A percentile compares a stretch with the other conserved stretches of the same genome.
phyloP scores from a whole-genome alignment of 2,329 filamentous ascomycete genomes.

The Microdochium bolleyi region DNA sequence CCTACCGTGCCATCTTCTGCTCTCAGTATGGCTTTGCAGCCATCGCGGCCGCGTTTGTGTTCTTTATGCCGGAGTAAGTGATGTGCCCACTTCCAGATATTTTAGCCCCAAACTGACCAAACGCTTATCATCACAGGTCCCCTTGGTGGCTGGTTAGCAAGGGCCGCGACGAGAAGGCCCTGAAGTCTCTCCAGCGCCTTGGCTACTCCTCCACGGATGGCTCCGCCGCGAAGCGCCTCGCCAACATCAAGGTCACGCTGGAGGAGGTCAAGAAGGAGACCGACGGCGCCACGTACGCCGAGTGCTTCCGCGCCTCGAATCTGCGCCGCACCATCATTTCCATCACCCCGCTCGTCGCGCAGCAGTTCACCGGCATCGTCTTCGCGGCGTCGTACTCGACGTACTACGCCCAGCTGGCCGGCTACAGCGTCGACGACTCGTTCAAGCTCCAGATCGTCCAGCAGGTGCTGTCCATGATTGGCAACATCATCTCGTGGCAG shows the following conservation, averaged over 20 bases:
- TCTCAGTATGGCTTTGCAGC: slow-evolving; percentile 42
- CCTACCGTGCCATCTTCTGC: slow-evolving; percentile 38
- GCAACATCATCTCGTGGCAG: slow-evolving; percentile 2
- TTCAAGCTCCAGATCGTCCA: slow-evolving; percentile 13
- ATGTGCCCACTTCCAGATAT: not conserved
- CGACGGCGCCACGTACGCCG: slow-evolving; percentile 20
- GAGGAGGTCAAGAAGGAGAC: slow-evolving; percentile 29
- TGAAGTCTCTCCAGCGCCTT: slow-evolving; percentile 29
- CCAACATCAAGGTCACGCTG: slow-evolving; percentile 36
- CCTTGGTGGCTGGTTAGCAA: slow-evolving; percentile 41
- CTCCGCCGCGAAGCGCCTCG: slow-evolving; percentile 13
- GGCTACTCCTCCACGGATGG: slow-evolving; percentile 37
- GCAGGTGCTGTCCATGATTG: slow-evolving; percentile 7
- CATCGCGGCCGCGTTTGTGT: slow-evolving; percentile 32
- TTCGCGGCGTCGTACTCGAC: slow-evolving; percentile 22
- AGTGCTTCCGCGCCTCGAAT: slow-evolving; percentile 8
- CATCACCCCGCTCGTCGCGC: slow-evolving; percentile 11
- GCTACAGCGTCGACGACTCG: slow-evolving; percentile 16
- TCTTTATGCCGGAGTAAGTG: slow-evolving; percentile 36
- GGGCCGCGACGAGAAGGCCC: slow-evolving; percentile 30
- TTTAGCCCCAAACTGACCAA: not conserved
- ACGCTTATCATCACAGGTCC: not conserved
- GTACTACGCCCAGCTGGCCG: slow-evolving; percentile 23
- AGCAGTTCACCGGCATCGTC: slow-evolving; percentile 7
- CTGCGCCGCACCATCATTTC: slow-evolving; percentile 10